Evolutionary conservation across 441 rosid genomes (phyloP).

Genomic region (Sinapis alba): DNA sequence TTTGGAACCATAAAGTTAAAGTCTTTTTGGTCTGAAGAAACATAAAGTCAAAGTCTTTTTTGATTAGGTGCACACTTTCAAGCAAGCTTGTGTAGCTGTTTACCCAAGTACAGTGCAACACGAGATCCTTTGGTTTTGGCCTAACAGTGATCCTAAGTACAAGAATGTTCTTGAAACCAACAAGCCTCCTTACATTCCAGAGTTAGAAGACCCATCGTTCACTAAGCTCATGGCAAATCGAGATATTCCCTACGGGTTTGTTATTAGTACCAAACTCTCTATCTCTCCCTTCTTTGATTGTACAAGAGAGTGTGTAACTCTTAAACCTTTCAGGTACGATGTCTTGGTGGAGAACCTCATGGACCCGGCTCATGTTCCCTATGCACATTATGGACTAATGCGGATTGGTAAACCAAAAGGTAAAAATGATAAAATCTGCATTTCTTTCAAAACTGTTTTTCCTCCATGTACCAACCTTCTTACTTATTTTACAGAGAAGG

Average conservation of each 20-base stretch:
- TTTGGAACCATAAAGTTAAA: not conserved
- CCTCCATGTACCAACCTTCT: conserved; percentile 9
- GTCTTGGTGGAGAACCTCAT: conserved; percentile 82
- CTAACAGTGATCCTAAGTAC: conserved; percentile 70
- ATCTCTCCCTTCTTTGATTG: not conserved
- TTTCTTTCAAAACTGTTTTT: not conserved
- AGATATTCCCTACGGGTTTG: conserved; percentile 82
- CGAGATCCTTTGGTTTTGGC: conserved; percentile 94
- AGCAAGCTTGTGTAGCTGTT: conserved; percentile 76
- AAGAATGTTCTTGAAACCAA: conserved; percentile 58
- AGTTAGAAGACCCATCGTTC: conserved; percentile 79
- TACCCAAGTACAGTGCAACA: conserved; percentile 78
- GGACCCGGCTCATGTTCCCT: conserved; percentile 98
- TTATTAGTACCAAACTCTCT: conserved; percentile 14
- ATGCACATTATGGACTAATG: conserved; percentile 89
- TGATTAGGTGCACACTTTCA: conserved; percentile 68
- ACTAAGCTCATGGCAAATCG: conserved; percentile 59
- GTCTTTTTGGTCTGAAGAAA: not conserved
- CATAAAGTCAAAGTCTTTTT: not conserved
- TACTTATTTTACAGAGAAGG: conserved; percentile 51
- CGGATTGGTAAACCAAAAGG: conserved; percentile 47
- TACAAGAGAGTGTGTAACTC: not conserved
- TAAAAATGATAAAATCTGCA: conserved; percentile 1
- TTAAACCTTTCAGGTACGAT: conserved; percentile 67
- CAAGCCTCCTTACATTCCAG: conserved; percentile 76